These are phyloP conservation scores for Boechera retrofracta DNA, from an alignment of 345 rosid species.

Conservation along the genomic window DNA sequence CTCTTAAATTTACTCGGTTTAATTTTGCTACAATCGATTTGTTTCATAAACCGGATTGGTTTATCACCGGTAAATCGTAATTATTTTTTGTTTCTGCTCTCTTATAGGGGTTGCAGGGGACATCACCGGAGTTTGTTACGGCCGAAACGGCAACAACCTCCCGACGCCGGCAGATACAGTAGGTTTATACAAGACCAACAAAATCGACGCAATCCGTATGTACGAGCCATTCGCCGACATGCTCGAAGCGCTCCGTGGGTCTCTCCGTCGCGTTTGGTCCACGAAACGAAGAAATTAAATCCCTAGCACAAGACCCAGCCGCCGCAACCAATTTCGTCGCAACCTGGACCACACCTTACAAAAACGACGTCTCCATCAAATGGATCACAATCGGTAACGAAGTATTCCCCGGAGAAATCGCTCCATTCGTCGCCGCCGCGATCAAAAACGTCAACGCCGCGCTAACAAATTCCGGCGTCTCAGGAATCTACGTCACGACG, in stretches of 20 bases:
- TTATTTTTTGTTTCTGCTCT: neutral
- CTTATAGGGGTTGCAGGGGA: constrained; percentile 22
- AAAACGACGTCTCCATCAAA: constrained; percentile 29
- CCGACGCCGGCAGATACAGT: constrained; percentile 49
- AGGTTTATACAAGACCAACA: constrained; percentile 38
- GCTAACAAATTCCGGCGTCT: neutral
- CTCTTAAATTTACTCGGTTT: neutral
- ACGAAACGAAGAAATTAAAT: constrained; percentile 38
- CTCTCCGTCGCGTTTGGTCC: constrained; percentile 43
- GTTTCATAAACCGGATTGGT: neutral
- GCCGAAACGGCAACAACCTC: constrained; percentile 49
- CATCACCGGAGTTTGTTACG: constrained; percentile 49
- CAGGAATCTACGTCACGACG: constrained; percentile 40
- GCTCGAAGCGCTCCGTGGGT: constrained; percentile 42
- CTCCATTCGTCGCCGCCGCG: constrained; percentile 30
- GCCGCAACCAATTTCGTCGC: constrained; percentile 41
- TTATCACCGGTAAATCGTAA: neutral
- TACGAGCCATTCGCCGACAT: constrained; percentile 47
- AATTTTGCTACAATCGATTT: neutral
- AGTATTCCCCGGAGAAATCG: constrained; percentile 41
- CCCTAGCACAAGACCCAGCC: constrained; percentile 35
- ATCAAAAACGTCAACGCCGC: constrained; percentile 42
- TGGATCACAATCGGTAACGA: constrained; percentile 52
- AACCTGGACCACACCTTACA: constrained; percentile 34
- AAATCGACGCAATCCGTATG: constrained; percentile 41